Evolutionary conservation across 2,329 filamentous ascomycete species (phyloP), one percentile per base, ranked within the genome.

Genomic region (Pyrenophora teres): DNA sequence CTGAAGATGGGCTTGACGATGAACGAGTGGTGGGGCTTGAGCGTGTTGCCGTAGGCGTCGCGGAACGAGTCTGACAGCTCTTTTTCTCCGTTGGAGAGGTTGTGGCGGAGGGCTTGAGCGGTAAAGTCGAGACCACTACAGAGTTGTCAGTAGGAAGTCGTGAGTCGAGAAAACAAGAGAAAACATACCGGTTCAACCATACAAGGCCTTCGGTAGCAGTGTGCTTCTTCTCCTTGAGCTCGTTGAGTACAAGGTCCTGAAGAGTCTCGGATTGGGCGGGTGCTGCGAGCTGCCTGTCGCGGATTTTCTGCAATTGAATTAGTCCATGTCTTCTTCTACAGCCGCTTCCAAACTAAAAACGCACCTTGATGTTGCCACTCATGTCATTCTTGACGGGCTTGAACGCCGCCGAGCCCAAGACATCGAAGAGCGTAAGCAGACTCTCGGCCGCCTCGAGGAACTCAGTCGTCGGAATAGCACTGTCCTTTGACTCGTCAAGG

Each of bases 101-200:
- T 96, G 73, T 87, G 82, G 70, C 85, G 85, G 57, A 99, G 86
- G 54, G 89, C 89, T 74, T 90, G 86, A 70, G 87, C 86, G 60
- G 93, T 97, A 80, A 99, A 99, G 71, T 97, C 91, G 69, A 97
- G 89, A 54, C 89, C 94, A 57, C 92, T 96, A 65, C n/a, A 3
- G 25, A 10, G 6, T 46, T 45, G 48, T 57, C 40, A 61, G 50
- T 36, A 37, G 36, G 16, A 10, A n/a, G 12, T 15, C 5, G 15
- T 15, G 15, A 37, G 25, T 31, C 21, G 21, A 40, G 55, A 43
- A 37, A 32, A 32, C n/a, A 7, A 40, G 39, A 48, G 49, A 43
- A 9, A 10, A 62, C 81, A 55, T 82, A 95, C 90, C 93, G 89
- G 63, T 87, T 83, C 56, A 97, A 83, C 94, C 94, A 99, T 55